A percentile compares a stretch with the other conserved stretches of the same genome.
These are phyloP conservation scores for Dichotomopilus funicola DNA, from an alignment of 2,329 filamentous ascomycete species.

Conservation along the genomic window DNA sequence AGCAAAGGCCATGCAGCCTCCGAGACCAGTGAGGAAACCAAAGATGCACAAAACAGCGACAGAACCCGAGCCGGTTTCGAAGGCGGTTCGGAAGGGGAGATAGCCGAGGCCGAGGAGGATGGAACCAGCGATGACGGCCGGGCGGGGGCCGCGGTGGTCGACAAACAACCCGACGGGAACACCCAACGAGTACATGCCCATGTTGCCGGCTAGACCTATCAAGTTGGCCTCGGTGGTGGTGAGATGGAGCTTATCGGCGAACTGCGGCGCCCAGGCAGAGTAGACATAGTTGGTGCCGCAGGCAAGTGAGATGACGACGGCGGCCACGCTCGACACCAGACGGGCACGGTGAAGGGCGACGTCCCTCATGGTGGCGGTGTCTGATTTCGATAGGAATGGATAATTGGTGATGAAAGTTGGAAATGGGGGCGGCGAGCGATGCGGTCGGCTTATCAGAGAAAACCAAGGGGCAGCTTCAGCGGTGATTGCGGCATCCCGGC, in stretches of 20 bases:
- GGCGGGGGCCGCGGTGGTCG: conserved; percentile 72
- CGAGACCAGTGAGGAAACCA: conserved; percentile 77
- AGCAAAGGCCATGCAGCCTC: conserved; percentile 85
- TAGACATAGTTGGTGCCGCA: conserved; percentile 99
- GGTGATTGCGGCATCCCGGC: too few species aligned
- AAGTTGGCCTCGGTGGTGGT: conserved; percentile 91
- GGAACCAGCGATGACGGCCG: conserved; percentile 69
- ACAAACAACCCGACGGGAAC: conserved; percentile 85
- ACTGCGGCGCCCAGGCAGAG: conserved; percentile 95
- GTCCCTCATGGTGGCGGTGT: conserved; percentile 37
- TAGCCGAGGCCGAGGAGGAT: conserved; percentile 72
- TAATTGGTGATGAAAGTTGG: conserved; percentile 4
- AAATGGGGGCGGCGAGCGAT: not conserved
- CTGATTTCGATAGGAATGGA: not conserved
- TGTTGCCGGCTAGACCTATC: conserved; percentile 76
- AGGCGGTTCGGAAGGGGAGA: conserved; percentile 76
- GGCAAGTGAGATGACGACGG: conserved; percentile 76
- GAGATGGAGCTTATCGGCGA: conserved; percentile 76
- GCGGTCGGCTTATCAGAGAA: not conserved
- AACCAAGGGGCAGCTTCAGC: not conserved
- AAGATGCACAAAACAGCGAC: conserved; percentile 67
- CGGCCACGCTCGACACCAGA: conserved; percentile 75
- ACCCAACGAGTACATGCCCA: conserved; percentile 90
- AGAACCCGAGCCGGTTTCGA: conserved; percentile 58
- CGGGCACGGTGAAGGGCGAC: conserved; percentile 55